Conservation (phyloP, 2,329 filamentous ascomycete species). For the Exophiala bonariae region DNA sequence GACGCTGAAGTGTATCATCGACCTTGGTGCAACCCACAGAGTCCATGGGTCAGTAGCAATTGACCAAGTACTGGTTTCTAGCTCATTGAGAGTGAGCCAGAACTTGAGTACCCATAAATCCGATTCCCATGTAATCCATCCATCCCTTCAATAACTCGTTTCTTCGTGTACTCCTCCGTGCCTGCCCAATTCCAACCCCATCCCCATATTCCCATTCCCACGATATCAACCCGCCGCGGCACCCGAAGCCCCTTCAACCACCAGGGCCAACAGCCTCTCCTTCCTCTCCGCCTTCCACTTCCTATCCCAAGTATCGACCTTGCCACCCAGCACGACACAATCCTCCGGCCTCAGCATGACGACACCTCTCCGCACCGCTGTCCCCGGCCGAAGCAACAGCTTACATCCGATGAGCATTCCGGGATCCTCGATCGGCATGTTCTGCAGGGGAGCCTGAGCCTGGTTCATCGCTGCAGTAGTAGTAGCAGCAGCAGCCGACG, state of each 20-base stretch:
- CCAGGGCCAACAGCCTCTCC: slow-evolving; percentile 36
- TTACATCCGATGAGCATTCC: slow-evolving; percentile 78
- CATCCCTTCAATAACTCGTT: too few relatives aligned
- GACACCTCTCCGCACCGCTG: slow-evolving; percentile 70
- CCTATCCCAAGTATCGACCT: slow-evolving; percentile 77
- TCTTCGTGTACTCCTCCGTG: too few relatives aligned
- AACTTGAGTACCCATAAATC: too few relatives aligned
- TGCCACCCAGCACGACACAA: slow-evolving; percentile 79
- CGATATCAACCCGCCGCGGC: too few relatives aligned
- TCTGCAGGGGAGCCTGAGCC: neutral
- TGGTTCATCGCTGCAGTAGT: neutral
- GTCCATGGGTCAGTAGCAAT: too few relatives aligned
- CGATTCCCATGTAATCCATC: too few relatives aligned
- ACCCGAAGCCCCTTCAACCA: too few relatives aligned
- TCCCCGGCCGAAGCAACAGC: slow-evolving; percentile 66
- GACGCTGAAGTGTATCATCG: too few relatives aligned
- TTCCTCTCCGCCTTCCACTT: slow-evolving; percentile 74
- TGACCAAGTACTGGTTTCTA: too few relatives aligned
- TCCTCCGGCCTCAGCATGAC: slow-evolving; percentile 72
- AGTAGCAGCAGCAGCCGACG: neutral
- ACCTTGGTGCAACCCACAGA: too few relatives aligned
- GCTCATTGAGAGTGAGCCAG: too few relatives aligned
- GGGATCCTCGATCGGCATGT: slow-evolving; percentile 27
- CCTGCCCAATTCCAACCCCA: neutral
- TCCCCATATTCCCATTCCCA: slow-evolving; percentile 33